phyloP scores from a whole-genome alignment of 106 monocot genomes.

The Dendrobium nobile region DNA sequence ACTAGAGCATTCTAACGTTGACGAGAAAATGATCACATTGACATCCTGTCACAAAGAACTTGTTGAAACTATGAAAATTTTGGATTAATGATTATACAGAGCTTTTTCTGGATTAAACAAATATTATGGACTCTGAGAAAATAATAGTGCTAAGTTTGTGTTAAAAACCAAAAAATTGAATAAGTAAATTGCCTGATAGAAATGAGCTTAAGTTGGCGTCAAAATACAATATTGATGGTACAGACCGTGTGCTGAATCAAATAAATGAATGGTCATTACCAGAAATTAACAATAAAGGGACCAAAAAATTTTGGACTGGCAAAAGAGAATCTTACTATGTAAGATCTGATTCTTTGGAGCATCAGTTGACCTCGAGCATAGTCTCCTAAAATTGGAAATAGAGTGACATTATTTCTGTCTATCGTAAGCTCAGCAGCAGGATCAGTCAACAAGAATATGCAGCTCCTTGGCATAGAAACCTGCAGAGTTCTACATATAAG shows the following conservation, averaged over 20 bases:
- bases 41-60: no score
- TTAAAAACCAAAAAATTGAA: not conserved
- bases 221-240: not conserved
- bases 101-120: not conserved
- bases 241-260: not conserved
- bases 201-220: not conserved
- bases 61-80: no score
- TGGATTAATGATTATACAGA: not conserved
- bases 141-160: not conserved
- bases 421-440: constrained; percentile 53
- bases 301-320: not conserved
- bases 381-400: constrained; percentile 72
- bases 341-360: constrained; percentile 91
- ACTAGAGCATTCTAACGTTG: no score
- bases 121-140: not conserved
- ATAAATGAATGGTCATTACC: not conserved
- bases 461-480: constrained; percentile 91
- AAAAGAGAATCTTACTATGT: constrained; percentile 60
- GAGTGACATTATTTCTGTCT: constrained; percentile 29
- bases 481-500: constrained; percentile 77
- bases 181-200: not conserved
- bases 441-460: constrained; percentile 73
- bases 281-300: not conserved
- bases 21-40: no score
- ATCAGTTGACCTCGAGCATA: constrained; percentile 86